Evolutionary conservation across 176 grass and related monocot genomes (phyloP).

Genomic region (Rhynchospora tenuis): DNA sequence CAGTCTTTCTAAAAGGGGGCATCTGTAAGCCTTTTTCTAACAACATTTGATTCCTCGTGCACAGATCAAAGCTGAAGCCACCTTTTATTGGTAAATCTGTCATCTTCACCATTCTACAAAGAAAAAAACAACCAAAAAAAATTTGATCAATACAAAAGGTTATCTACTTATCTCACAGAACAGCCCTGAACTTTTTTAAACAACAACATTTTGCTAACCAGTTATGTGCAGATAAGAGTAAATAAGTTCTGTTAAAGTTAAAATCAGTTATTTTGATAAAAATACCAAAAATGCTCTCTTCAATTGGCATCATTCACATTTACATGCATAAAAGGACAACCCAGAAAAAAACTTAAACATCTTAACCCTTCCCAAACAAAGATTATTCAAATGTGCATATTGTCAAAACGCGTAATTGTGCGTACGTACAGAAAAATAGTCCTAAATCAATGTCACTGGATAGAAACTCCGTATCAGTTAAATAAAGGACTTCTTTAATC

Average conservation of each 20-base stretch:
- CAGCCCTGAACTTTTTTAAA: neutral
- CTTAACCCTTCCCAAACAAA: neutral
- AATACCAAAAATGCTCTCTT: neutral
- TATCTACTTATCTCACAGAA: neutral
- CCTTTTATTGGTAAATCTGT: conserved; percentile 66
- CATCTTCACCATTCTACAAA: conserved; percentile 54
- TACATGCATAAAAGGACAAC: neutral
- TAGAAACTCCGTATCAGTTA: neutral
- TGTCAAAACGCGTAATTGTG: neutral
- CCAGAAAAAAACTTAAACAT: neutral
- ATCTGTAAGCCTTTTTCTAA: conserved; percentile 50
- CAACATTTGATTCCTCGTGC: conserved; percentile 63
- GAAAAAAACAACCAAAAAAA: neutral
- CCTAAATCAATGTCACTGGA: neutral
- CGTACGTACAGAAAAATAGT: neutral
- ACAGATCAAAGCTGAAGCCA: conserved; percentile 78
- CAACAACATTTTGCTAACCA: neutral
- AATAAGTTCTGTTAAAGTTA: no score
- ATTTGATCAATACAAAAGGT: neutral
- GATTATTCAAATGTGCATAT: neutral
- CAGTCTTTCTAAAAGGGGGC: conserved; percentile 71
- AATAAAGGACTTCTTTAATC: neutral
- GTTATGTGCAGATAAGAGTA: no score
- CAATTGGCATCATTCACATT: neutral
- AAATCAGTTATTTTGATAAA: no score